These are phyloP conservation scores for Venturia aucupariae DNA, from an alignment of 2,329 filamentous ascomycete species.

Conservation along the genomic window DNA sequence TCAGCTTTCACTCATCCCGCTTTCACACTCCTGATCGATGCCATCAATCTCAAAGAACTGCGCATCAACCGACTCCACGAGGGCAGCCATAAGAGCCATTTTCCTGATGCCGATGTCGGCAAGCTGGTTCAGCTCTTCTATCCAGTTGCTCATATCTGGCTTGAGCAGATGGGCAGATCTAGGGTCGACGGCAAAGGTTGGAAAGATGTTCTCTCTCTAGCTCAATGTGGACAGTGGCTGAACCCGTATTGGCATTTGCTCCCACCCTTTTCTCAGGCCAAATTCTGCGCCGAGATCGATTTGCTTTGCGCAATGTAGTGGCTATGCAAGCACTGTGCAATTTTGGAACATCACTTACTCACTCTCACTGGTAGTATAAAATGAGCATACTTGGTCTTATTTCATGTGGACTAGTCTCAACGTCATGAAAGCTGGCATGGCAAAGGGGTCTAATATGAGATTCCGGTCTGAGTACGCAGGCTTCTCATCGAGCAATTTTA, in stretches of 20 bases:
- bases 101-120: not conserved
- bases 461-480: not conserved
- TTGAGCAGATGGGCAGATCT: not conserved
- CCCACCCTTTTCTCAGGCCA: not conserved
- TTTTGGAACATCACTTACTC: not conserved
- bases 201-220: not conserved
- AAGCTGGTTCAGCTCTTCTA: not conserved
- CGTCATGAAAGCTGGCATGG: too few species aligned
- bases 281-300: not conserved
- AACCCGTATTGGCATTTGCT: not conserved
- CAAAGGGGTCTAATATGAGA: not conserved
- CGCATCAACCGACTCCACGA: not conserved
- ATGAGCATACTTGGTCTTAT: not conserved
- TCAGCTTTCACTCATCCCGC: not conserved
- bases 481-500: not conserved
- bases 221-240: not conserved
- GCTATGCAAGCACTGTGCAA: not conserved
- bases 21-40: not conserved
- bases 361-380: not conserved
- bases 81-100: not conserved
- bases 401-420: not conserved
- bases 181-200: not conserved
- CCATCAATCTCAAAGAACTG: not conserved
- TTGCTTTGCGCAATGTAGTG: not conserved
- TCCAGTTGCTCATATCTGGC: not conserved